Percentiles rank a stretch among this genome's conserved stretches.
phyloP scores from a whole-genome alignment of 2,329 filamentous ascomycete genomes.

The Phyllosticta paracitricarpa region DNA sequence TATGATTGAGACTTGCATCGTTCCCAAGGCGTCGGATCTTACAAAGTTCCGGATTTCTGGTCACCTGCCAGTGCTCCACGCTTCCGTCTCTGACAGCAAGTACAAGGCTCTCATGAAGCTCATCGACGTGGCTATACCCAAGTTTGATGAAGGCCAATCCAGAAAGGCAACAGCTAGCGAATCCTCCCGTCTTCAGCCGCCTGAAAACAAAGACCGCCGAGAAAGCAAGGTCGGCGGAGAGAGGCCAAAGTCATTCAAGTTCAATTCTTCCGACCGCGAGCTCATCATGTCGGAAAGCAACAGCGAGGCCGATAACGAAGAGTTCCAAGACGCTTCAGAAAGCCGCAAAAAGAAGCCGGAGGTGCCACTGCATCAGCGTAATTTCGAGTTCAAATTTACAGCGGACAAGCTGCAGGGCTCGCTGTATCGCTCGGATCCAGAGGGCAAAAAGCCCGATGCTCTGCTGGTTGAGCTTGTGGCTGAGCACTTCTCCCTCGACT shows the following conservation, averaged over 20 bases:
- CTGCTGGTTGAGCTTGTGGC: slow-evolving; percentile 86
- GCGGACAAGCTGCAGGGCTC: slow-evolving; percentile 92
- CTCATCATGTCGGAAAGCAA: slow-evolving; percentile 68
- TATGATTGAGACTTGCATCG: slow-evolving; percentile 86
- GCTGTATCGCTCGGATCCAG: slow-evolving; percentile 74
- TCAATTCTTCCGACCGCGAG: slow-evolving; percentile 60
- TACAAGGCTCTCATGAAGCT: slow-evolving; percentile 96
- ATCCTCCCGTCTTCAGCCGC: slow-evolving; percentile 28
- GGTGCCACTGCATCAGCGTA: slow-evolving; percentile 68
- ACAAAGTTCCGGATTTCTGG: slow-evolving; percentile 88
- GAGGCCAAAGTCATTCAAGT: slow-evolving; percentile 63
- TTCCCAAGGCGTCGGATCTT: slow-evolving; percentile 90
- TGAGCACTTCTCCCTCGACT: slow-evolving; percentile 76
- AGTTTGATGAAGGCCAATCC: slow-evolving; percentile 47
- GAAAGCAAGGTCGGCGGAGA: slow-evolving; percentile 5
- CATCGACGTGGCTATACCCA: slow-evolving; percentile 89
- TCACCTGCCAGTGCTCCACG: slow-evolving; percentile 84
- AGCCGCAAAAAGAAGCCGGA: slow-evolving; percentile 28
- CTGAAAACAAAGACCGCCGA: slow-evolving; percentile 13
- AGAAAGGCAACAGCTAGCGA: slow-evolving; percentile 16
- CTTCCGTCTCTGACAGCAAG: slow-evolving; percentile 84
- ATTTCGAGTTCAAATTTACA: slow-evolving; percentile 93
- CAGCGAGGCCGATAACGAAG: slow-evolving; percentile 49
- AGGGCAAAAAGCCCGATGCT: slow-evolving; percentile 64
- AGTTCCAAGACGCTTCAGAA: slow-evolving; percentile 59